phyloP scores from a whole-genome alignment of 2,329 filamentous ascomycete genomes.

The Nothopassalora personata region DNA sequence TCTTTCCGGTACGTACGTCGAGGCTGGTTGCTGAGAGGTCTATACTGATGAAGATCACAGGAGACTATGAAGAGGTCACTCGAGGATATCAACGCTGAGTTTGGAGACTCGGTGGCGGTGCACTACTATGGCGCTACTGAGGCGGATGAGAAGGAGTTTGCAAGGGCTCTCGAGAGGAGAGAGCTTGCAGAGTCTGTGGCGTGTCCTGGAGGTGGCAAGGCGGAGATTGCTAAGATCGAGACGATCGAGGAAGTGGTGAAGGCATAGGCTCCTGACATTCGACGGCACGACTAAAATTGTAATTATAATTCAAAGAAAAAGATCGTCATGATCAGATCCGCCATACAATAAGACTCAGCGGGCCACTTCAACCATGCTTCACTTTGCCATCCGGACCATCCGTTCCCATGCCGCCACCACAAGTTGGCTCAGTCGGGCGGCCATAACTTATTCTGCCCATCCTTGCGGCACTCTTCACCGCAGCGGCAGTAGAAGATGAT shows the following conservation, averaged over 20 bases:
- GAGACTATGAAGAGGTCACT: slow-evolving; percentile 27
- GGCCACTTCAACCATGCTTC: no score
- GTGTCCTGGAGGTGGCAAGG: background rate
- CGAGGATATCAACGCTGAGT: slow-evolving; percentile 40
- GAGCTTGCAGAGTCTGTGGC: background rate
- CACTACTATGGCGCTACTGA: slow-evolving; percentile 12
- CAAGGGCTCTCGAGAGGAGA: slow-evolving; percentile 3
- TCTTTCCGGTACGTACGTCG: slow-evolving; percentile 12
- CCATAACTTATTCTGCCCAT: no score
- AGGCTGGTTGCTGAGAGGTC: background rate
- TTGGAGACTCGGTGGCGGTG: slow-evolving; percentile 22
- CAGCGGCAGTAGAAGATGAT: no score
- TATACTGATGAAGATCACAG: slow-evolving; percentile 8
- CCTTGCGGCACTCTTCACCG: no score
- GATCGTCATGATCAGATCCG: background rate
- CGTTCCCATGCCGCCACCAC: no score
- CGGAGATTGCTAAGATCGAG: background rate
- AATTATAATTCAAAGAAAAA: background rate
- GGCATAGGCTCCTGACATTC: background rate
- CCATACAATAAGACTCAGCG: no score
- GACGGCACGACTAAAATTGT: background rate
- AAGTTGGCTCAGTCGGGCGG: no score
- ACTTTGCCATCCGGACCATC: no score
- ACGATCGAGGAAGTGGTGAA: background rate
- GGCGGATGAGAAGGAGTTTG: slow-evolving; percentile 9